Evolutionary conservation across 768 basidiomycete species (phyloP), one percentile per base, ranked within the genome.

Genomic region (Tricholoma hemisulphureum): DNA sequence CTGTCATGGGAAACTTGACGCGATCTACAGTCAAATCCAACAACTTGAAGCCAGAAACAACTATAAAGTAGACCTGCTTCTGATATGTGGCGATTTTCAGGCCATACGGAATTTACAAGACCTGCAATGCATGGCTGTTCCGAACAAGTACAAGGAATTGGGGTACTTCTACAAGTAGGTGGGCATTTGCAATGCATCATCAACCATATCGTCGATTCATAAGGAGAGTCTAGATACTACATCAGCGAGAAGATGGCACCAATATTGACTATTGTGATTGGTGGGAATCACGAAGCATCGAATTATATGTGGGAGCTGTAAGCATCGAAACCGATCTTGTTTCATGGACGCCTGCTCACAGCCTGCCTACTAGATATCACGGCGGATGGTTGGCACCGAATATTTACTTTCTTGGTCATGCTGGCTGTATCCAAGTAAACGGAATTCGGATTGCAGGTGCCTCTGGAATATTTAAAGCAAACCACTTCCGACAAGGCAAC

Each of bases 351-450:
- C 13, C 29, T 9, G 20, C 11, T 43, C 55, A 20, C 53, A 34
- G 51, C 49, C 37, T 46, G 4, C 24, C 9, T 53, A 7, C 29
- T 53, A 95, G 93, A 57, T 98, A 94, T 71, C 91, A 98, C 65
- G 95, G 96, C 16, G 96, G 95, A 6, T 98, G 96, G 95, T 73
- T 98, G 10, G 97, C 96, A 0, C 91, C 91, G 0, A 95, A 97
- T 67, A 95, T 99, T 53, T 99, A 97, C 73, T 98, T 91, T 70
- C 83, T 99, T 2, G 97, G 97, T 0, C 84, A 88, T 65, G 93
- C 95, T 2, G 95, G 95, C 0, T 91, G 90, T 52, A 80, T 99
- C 0, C 83, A 88, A 32, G 86, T 97, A 24, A 89, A 96, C 64
- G 95, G 95, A 0, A 61, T 98, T 20, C 82, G 93, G 7, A 91